Evolutionary conservation across 495 filamentous ascomycete genomes (phyloP).

Genomic region (Sordaria brevicollis): DNA sequence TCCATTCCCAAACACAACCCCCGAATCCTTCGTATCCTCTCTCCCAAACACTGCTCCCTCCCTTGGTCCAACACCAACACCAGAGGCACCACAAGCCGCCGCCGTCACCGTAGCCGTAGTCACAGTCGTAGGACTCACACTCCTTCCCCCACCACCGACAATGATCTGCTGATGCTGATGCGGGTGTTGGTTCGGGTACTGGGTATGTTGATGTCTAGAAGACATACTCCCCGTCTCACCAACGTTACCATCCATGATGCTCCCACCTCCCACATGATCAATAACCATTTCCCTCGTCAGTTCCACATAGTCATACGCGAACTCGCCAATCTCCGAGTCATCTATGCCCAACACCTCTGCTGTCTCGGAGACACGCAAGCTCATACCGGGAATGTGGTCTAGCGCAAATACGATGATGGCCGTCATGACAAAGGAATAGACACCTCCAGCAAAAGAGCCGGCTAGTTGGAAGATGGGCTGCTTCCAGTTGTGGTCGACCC

Average conservation of each 20-base stretch:
- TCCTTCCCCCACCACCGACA: too few relatives aligned
- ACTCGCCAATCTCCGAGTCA: constrained; percentile 93
- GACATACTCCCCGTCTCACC: constrained; percentile 30
- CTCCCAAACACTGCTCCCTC: background rate
- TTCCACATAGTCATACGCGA: constrained; percentile 96
- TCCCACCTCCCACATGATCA: constrained; percentile 14
- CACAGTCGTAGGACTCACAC: background rate
- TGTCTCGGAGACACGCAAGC: constrained; percentile 70
- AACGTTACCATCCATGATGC: constrained; percentile 23
- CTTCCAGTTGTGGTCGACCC: constrained; percentile 83
- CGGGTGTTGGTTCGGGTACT: background rate
- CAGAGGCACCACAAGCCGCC: too few relatives aligned
- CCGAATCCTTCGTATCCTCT: background rate
- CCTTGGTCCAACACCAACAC: too few relatives aligned
- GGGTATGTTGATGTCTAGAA: constrained; percentile 3
- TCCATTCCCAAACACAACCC: background rate
- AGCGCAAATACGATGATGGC: constrained; percentile 80
- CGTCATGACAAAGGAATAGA: constrained; percentile 80
- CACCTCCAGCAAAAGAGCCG: constrained; percentile 71
- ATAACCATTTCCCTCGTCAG: constrained; percentile 74
- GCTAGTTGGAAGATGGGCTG: constrained; percentile 85
- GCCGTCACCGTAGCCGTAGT: too few relatives aligned
- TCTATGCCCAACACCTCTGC: constrained; percentile 89
- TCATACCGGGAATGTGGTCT: constrained; percentile 76
- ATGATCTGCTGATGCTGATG: background rate